These are phyloP conservation scores for Candida gigantensis DNA, from an alignment of 1,139 yeast genomes.

Conservation along the genomic window DNA sequence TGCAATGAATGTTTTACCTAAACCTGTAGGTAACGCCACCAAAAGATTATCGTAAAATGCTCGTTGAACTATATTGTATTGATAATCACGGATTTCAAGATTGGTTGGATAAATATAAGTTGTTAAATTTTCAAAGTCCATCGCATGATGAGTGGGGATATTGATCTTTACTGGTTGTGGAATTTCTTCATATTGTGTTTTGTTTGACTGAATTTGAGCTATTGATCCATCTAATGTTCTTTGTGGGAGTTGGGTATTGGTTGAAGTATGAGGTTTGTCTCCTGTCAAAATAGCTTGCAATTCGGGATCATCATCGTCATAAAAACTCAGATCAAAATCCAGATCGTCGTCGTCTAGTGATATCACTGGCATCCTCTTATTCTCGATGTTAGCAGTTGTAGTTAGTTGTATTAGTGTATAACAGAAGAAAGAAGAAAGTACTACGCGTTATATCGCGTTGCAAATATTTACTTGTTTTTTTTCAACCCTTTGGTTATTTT, in stretches of 20 bases:
- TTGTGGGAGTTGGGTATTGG: slow-evolving; percentile 3
- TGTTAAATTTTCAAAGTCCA: slow-evolving; percentile 40
- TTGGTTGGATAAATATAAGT: slow-evolving; percentile 84
- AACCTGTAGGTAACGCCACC: slow-evolving; percentile 95
- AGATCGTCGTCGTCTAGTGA: slow-evolving; percentile 11
- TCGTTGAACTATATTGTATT: slow-evolving; percentile 71
- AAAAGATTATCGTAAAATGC: slow-evolving; percentile 74
- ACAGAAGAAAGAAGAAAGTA: neutral
- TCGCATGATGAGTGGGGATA: slow-evolving; percentile 50
- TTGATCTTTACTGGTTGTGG: slow-evolving; percentile 9
- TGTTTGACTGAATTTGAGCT: slow-evolving; percentile 1
- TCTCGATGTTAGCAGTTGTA: neutral
- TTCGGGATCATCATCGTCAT: slow-evolving; percentile 19
- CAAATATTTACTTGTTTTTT: too few relatives aligned
- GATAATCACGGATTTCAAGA: slow-evolving; percentile 82
- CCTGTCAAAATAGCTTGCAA: slow-evolving; percentile 14
- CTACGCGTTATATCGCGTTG: too few relatives aligned
- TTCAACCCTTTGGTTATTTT: too few relatives aligned
- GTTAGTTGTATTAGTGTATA: neutral
- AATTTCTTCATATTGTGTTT: slow-evolving; percentile 10
- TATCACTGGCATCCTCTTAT: slow-evolving; percentile 8
- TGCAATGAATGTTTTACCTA: slow-evolving; percentile 96
- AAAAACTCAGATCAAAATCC: slow-evolving; percentile 15
- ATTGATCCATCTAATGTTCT: slow-evolving; percentile 9
- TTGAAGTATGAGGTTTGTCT: too few relatives aligned